These are phyloP conservation scores for Corinectria fuckeliana DNA, from an alignment of 2,329 filamentous ascomycete species.

Conservation along the genomic window DNA sequence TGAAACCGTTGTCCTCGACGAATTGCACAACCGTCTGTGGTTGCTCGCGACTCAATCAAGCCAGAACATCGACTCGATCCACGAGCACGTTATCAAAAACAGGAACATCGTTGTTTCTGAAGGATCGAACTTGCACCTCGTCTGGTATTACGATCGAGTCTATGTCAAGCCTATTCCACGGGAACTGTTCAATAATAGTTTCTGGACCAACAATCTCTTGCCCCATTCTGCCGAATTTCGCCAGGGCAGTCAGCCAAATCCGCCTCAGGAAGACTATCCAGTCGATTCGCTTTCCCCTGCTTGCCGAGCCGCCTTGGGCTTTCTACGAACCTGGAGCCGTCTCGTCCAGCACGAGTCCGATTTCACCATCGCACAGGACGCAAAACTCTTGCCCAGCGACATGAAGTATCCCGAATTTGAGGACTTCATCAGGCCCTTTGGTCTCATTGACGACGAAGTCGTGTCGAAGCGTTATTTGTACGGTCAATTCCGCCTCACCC, in stretches of 20 bases:
- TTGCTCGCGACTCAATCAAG: no score
- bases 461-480: not conserved
- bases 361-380: not conserved
- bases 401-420: not conserved
- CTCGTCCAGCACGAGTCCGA: not conserved
- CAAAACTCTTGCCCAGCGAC: not conserved
- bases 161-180: conserved; percentile 51
- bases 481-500: not conserved
- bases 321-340: not conserved
- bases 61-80: no score
- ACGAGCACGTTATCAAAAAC: not conserved
- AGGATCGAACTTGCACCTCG: conserved; percentile 45
- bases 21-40: no score
- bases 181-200: conserved; percentile 43
- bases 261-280: no score
- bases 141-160: conserved; percentile 49
- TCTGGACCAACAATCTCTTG: no score
- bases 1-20: no score
- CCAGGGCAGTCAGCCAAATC: no score
- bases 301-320: no score
- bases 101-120: not conserved
- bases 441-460: not conserved
- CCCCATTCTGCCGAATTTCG: no score
- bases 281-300: no score
- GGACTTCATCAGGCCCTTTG: not conserved